Percentiles rank a stretch among this genome's conserved stretches.
These are phyloP conservation scores for Corylus heterophylla DNA, from an alignment of 306 rosid genomes.

Conservation along the genomic window DNA sequence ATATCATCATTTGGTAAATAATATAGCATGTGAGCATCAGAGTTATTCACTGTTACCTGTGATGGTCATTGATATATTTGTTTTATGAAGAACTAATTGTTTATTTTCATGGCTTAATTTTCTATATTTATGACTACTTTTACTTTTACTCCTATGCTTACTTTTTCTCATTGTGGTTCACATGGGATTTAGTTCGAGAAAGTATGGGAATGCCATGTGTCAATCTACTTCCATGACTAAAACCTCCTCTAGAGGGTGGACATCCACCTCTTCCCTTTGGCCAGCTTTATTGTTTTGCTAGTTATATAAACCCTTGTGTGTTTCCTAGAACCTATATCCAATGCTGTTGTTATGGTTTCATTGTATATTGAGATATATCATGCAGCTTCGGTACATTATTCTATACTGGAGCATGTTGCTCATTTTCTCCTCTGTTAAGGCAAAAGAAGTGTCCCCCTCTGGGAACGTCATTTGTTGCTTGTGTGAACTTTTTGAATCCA, in stretches of 20 bases:
- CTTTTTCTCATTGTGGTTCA: conserved; percentile 13
- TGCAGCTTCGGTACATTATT: neutral
- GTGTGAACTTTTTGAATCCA: neutral
- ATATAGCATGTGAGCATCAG: neutral
- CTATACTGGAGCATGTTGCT: neutral
- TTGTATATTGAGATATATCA: neutral
- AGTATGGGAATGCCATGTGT: conserved; percentile 52
- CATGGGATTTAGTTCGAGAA: conserved; percentile 52
- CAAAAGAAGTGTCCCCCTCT: neutral
- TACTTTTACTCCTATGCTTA: neutral
- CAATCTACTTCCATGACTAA: conserved; percentile 75
- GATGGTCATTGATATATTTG: neutral
- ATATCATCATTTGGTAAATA: neutral
- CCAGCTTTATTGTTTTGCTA: neutral
- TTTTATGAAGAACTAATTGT: neutral
- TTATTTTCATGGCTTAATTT: neutral
- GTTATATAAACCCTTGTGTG: neutral
- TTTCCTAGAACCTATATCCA: neutral
- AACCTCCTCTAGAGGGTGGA: conserved; percentile 73
- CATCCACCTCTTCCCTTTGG: conserved; percentile 46
- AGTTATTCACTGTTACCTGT: neutral
- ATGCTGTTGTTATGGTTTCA: neutral
- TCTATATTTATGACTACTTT: neutral
- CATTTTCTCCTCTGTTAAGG: neutral
- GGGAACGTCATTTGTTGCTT: neutral